phyloP scores from a whole-genome alignment of 2,329 filamentous ascomycete genomes.

The Cercospora citrullina region DNA sequence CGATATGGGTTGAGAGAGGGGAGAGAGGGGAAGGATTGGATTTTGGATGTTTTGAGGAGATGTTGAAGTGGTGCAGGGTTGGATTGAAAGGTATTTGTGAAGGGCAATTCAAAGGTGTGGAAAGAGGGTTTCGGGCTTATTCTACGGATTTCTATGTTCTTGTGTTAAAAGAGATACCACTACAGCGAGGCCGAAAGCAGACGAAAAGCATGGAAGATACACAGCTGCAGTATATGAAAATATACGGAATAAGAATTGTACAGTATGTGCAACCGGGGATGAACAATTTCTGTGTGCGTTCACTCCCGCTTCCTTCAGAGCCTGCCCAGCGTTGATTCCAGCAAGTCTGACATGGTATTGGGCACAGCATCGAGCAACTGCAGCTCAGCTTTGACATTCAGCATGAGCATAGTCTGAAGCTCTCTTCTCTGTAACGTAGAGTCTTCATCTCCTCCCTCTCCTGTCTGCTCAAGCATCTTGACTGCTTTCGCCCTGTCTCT shows the following conservation, averaged over 20 bases:
- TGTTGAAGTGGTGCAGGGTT: slow-evolving; percentile 3
- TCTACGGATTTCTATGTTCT: not conserved
- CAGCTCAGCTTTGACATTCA: slow-evolving; percentile 76
- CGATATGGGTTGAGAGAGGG: slow-evolving; percentile 53
- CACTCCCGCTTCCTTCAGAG: not conserved
- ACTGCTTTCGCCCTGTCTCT: slow-evolving; percentile 61
- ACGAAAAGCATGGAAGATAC: not conserved
- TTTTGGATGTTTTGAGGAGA: slow-evolving; percentile 40
- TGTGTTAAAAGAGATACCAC: slow-evolving; percentile 1
- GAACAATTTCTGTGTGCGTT: not conserved
- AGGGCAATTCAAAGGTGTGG: not conserved
- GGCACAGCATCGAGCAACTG: slow-evolving; percentile 49
- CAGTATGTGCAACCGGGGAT: not conserved
- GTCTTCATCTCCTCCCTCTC: slow-evolving; percentile 1
- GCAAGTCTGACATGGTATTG: slow-evolving; percentile 29
- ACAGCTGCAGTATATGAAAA: not conserved
- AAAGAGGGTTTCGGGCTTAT: not conserved
- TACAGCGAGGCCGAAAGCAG: not conserved
- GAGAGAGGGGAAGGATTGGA: slow-evolving; percentile 49
- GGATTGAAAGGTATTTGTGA: not conserved
- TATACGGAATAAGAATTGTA: not conserved
- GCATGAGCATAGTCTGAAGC: slow-evolving; percentile 70
- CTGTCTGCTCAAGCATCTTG: slow-evolving; percentile 48
- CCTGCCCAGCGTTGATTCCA: slow-evolving; percentile 12
- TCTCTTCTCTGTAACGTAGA: slow-evolving; percentile 48